A percentile compares a stretch with the other conserved stretches of the same genome.
phyloP scores from a whole-genome alignment of 352 stramenopile genomes.

The Blastocystis sp. region DNA sequence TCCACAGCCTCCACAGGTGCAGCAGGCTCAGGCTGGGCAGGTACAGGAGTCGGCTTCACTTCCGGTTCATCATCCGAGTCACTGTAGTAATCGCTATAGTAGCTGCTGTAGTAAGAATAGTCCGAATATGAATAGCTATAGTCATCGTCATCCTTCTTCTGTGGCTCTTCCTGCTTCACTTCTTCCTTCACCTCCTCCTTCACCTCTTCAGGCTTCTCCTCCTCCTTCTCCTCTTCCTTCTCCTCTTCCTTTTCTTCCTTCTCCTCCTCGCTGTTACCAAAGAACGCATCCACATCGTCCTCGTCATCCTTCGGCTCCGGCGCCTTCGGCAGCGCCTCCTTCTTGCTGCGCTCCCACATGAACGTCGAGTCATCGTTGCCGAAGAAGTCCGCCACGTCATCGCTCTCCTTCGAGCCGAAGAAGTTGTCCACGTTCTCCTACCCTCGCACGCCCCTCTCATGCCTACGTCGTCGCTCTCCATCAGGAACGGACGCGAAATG shows the following conservation, averaged over 20 bases:
- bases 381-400: conserved; percentile 27
- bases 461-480: neutral
- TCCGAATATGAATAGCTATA: conserved; percentile 33
- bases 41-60: neutral
- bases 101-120: conserved; percentile 28
- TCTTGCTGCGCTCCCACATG: neutral
- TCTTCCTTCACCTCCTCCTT: conserved; percentile 10
- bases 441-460: neutral
- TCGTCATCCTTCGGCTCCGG: neutral
- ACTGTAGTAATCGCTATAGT: conserved; percentile 25
- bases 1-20: neutral
- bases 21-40: neutral
- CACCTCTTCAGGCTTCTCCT: conserved; percentile 32
- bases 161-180: neutral
- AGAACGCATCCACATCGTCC: conserved; percentile 44
- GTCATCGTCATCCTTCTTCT: neutral
- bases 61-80: neutral
- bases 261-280: conserved; percentile 25
- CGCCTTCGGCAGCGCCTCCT: conserved; percentile 6
- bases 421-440: conserved; percentile 4
- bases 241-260: conserved; percentile 9
- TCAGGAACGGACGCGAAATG: neutral
- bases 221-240: neutral
- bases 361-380: conserved; percentile 9
- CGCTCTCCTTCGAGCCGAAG: neutral